Evolutionary conservation across 352 stramenopile species (phyloP), one percentile per base, ranked within the genome.

Genomic region (Pythium inflatum): DNA sequence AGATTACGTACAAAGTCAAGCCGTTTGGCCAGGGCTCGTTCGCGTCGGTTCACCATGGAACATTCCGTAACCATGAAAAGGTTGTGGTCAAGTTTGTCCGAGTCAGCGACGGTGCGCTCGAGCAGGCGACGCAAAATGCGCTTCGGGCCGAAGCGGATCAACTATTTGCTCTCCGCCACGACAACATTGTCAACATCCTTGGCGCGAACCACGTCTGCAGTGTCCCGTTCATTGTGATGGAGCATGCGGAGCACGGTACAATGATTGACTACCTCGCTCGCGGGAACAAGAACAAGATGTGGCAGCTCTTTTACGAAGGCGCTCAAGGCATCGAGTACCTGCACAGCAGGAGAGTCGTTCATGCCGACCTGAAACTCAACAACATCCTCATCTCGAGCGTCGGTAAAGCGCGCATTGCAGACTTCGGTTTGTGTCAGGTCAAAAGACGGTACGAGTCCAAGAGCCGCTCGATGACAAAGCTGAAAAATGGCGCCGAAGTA

Each of bases 341-440:
- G 5, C 79, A 89, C 30, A 68, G 71, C 9, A 60, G 62, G 16
- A 28, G 60, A 2, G 69, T 87, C 13, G 50, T 84, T 34, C 77
- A 85, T 5, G 66, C 73, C 2, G 50, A 80, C 18, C 58, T 82
- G 57, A 98, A 98, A 73, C 96, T 92, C 31, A 75, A 74, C 18
- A 72, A 85, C 18, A 60, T 89, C 20, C 72, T 85, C 14, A 56
- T 88, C 16, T 62, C 54, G 16, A 34, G 24, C 5, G 50, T 78
- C 18, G 56, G 75, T 11, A 25, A 66, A 8, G 70, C 72, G 1
- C 79, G 65, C n/a, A 41, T 85, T 5, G 64, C 73, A 3, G 78
- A 78, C 46, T 83, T 82, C 56, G 70, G 60, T 6, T 45, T 81
- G 2, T 69, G 51, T 33, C 36, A 43, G 36, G n/a, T n/a, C n/a